Evolutionary conservation across 2,329 filamentous ascomycete genomes (phyloP).

Genomic region (Cercospora zeae-maydis): DNA sequence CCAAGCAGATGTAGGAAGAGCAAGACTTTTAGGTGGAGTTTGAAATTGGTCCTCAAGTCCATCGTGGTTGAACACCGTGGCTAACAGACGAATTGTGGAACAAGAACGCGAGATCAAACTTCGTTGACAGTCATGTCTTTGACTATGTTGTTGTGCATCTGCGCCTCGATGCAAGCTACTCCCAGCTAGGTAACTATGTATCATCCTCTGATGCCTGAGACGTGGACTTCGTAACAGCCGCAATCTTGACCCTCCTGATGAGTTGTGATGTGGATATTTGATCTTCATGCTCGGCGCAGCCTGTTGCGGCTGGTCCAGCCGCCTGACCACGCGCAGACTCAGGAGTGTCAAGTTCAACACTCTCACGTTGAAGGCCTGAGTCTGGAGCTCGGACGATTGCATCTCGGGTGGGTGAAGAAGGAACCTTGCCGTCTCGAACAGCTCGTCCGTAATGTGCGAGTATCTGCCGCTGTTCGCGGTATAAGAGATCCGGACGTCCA

Average conservation of each 20-base stretch:
- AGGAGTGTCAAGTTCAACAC: too few relatives aligned
- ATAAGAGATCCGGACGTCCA: constrained; percentile 31
- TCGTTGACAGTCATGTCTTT: not conserved
- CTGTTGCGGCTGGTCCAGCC: too few relatives aligned
- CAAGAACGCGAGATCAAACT: not conserved
- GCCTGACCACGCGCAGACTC: too few relatives aligned
- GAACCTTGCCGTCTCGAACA: not conserved
- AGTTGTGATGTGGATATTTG: not conserved
- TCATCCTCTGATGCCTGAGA: not conserved
- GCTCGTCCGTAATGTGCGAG: constrained; percentile 28
- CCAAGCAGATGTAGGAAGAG: not conserved
- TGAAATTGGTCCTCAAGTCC: not conserved
- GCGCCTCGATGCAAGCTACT: not conserved
- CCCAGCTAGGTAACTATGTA: not conserved
- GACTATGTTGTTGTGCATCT: not conserved
- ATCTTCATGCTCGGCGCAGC: constrained; percentile 18
- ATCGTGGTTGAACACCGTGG: not conserved
- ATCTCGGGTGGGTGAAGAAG: not conserved
- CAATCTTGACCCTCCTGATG: too few relatives aligned
- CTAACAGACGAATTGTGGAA: not conserved
- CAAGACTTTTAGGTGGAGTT: not conserved
- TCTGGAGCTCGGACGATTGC: not conserved
- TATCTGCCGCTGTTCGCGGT: constrained; percentile 22
- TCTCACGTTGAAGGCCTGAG: too few relatives aligned
- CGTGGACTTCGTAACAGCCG: too few relatives aligned